phyloP scores from a whole-genome alignment of 2,329 filamentous ascomycete genomes.

The Alternaria alternata region DNA sequence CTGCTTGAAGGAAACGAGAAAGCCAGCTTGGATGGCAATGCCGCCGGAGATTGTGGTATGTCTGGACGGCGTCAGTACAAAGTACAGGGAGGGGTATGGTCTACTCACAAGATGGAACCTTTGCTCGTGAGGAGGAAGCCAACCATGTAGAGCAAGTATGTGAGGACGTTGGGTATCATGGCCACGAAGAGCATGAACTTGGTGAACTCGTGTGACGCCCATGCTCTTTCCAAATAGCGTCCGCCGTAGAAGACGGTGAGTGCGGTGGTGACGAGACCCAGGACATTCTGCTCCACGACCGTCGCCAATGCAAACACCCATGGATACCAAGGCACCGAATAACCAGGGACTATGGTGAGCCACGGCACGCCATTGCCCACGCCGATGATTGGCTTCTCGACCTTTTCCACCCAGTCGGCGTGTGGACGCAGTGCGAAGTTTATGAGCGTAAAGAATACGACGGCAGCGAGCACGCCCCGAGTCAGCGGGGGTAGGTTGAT shows the following conservation, averaged over 20 bases:
- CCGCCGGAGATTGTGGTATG: conserved; percentile 89
- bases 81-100: not conserved
- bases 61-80: conserved; percentile 36
- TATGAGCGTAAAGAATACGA: conserved; percentile 80
- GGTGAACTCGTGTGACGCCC: conserved; percentile 89
- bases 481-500: conserved; percentile 94
- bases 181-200: conserved; percentile 85
- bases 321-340: conserved; percentile 79
- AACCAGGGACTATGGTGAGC: conserved; percentile 83
- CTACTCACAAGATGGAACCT: conserved; percentile 72
- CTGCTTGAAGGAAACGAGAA: conserved; percentile 97
- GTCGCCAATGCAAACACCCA: conserved; percentile 91
- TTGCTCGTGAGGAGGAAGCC: conserved; percentile 75
- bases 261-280: conserved; percentile 80
- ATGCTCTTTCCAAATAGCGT: conserved; percentile 92
- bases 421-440: conserved; percentile 75
- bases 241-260: conserved; percentile 89
- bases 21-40: conserved; percentile 87
- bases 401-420: conserved; percentile 57
- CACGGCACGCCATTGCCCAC: conserved; percentile 78
- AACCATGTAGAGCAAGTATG: conserved; percentile 76
- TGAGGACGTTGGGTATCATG: conserved; percentile 80
- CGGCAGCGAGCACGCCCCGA: conserved; percentile 76
- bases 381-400: conserved; percentile 50
- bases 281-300: conserved; percentile 90